phyloP scores from a whole-genome alignment of 1,284 basidiomycete genomes.

The Pascua guehoae region DNA sequence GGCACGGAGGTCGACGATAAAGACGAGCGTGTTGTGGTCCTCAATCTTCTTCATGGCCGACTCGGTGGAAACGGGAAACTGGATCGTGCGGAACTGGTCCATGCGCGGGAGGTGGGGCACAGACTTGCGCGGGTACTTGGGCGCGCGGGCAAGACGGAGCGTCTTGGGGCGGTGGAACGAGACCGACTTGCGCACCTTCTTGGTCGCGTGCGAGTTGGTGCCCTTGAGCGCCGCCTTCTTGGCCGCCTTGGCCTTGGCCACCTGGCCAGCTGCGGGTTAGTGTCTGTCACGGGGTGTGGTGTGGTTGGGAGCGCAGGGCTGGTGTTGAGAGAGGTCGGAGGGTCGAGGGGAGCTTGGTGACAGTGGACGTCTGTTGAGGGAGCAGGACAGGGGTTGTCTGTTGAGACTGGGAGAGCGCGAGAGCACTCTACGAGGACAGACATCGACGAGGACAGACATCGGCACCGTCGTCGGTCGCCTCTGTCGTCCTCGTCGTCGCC shows the following conservation, averaged over 20 bases:
- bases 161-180: slow-evolving; percentile 98
- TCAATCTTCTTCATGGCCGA: slow-evolving; percentile 83
- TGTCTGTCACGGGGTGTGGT: slow-evolving; percentile 20
- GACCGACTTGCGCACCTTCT: slow-evolving; percentile 82
- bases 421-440: neutral
- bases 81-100: slow-evolving; percentile 94
- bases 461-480: too few species aligned
- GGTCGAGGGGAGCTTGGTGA: neutral
- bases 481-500: too few species aligned
- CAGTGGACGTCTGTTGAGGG: too few species aligned
- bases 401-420: neutral
- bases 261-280: slow-evolving; percentile 35
- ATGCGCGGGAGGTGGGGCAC: slow-evolving; percentile 92
- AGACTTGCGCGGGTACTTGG: slow-evolving; percentile 92
- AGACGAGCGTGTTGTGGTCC: slow-evolving; percentile 98
- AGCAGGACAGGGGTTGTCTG: neutral
- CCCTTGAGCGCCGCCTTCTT: slow-evolving; percentile 97
- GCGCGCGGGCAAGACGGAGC: slow-evolving; percentile 74
- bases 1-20: slow-evolving; percentile 89
- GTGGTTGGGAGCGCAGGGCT: slow-evolving; percentile 22
- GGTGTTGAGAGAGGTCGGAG: neutral
- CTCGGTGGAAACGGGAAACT: slow-evolving; percentile 63
- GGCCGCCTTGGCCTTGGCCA: slow-evolving; percentile 83
- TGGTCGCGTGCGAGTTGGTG: slow-evolving; percentile 66
- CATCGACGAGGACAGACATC: neutral